These are phyloP conservation scores for Abelmoschus esculentus DNA, from an alignment of 345 rosid species.

Conservation along the genomic window DNA sequence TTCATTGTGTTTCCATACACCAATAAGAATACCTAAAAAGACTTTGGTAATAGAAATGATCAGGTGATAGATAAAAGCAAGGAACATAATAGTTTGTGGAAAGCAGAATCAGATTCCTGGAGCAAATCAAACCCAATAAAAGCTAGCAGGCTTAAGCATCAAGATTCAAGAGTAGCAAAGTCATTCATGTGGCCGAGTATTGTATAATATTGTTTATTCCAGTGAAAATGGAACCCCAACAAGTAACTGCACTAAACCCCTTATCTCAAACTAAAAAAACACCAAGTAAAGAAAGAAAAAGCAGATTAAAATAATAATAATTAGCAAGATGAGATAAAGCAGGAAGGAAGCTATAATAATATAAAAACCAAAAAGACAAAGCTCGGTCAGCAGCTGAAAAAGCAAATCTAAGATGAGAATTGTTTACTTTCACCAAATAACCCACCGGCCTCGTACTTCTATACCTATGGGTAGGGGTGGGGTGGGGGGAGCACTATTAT, in stretches of 20 bases:
- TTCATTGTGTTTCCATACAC: background rate
- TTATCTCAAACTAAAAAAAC: background rate
- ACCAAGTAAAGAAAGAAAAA: background rate
- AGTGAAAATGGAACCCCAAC: constrained; percentile 1
- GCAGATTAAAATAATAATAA: background rate
- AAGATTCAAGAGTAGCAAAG: background rate
- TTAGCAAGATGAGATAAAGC: background rate
- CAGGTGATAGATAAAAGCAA: background rate
- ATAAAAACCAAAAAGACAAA: background rate
- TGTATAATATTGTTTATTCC: background rate
- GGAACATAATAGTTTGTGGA: constrained; percentile 5
- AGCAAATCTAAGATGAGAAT: background rate
- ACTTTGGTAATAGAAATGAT: background rate
- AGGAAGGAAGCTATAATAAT: background rate
- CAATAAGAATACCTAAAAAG: background rate
- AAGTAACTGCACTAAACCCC: background rate
- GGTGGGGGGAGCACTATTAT: background rate
- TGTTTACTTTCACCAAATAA: background rate
- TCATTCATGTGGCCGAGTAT: background rate
- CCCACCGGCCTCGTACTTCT: background rate
- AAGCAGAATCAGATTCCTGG: constrained; percentile 23
- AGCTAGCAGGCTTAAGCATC: background rate
- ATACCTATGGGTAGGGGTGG: background rate
- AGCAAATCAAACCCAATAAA: background rate
- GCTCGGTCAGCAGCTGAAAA: constrained; percentile 1